phyloP scores from a whole-genome alignment of 2,329 filamentous ascomycete species.

The Fusarium nodosum region DNA sequence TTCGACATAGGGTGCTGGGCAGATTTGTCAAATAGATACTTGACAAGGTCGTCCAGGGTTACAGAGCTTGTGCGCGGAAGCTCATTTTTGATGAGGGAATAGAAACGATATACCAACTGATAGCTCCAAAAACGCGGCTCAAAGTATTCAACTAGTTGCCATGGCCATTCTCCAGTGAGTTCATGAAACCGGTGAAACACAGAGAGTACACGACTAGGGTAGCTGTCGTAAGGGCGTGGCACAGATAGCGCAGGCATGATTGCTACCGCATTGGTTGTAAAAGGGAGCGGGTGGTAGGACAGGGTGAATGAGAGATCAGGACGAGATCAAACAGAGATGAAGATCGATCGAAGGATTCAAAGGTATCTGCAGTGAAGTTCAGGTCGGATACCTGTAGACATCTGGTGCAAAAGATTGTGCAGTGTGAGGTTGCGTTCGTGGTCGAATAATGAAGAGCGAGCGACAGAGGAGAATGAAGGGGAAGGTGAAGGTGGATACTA shows the following conservation, averaged over 20 bases:
- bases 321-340: not conserved
- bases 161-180: conserved; percentile 7
- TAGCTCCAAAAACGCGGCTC: not conserved
- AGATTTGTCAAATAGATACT: not conserved
- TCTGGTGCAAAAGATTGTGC: not conserved
- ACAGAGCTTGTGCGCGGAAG: not conserved
- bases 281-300: not conserved
- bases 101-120: not conserved
- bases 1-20: rapidly evolving
- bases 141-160: conserved; percentile 6
- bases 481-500: too few relatives aligned
- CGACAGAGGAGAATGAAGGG: not conserved
- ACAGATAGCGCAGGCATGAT: not conserved
- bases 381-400: not conserved
- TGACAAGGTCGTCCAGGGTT: not conserved
- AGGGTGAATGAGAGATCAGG: not conserved
- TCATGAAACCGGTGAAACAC: not conserved
- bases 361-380: not conserved
- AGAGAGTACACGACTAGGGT: rapidly evolving
- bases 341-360: not conserved
- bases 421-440: not conserved
- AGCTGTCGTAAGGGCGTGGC: not conserved
- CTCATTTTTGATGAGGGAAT: not conserved
- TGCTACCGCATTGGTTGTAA: not conserved
- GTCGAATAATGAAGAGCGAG: not conserved